Percentiles rank a stretch among this genome's conserved stretches.
phyloP scores from a whole-genome alignment of 352 stramenopile species.

The Globisporangium acanthophoron region DNA sequence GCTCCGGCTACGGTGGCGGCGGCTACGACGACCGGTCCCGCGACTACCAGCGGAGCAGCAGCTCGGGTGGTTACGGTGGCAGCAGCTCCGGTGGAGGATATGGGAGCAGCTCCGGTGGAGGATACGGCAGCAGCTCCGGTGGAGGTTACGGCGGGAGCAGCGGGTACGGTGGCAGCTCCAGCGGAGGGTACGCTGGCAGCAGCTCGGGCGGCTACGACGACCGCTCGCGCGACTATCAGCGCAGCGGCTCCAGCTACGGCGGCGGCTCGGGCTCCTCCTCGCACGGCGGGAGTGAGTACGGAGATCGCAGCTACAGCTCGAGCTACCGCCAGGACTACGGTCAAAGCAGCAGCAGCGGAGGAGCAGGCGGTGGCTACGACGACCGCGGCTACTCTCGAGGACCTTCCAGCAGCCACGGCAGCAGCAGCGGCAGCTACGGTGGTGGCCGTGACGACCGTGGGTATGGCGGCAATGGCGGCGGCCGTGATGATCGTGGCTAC shows the following conservation, averaged over 20 bases:
- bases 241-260: conserved; percentile 14
- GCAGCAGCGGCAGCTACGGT: conserved; percentile 3
- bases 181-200: conserved; percentile 13
- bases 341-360: background rate
- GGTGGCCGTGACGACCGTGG: conserved; percentile 5
- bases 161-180: conserved; percentile 20
- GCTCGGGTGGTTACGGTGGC: background rate
- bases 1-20: conserved; percentile 17
- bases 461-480: conserved; percentile 3
- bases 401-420: background rate
- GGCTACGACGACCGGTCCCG: conserved; percentile 22
- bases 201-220: conserved; percentile 14
- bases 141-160: conserved; percentile 2
- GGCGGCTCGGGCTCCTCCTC: conserved; percentile 10
- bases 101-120: conserved; percentile 18
- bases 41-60: conserved; percentile 5
- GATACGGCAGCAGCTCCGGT: conserved; percentile 5
- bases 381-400: conserved; percentile 2
- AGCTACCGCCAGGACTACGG: background rate
- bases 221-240: conserved; percentile 1
- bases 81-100: conserved; percentile 10
- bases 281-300: conserved; percentile 8
- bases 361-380: conserved; percentile 4
- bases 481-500: conserved; percentile 7
- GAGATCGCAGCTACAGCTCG: background rate